Conservation (phyloP, 2,329 filamentous ascomycete genomes). For the Rhynchosporium secalis region DNA sequence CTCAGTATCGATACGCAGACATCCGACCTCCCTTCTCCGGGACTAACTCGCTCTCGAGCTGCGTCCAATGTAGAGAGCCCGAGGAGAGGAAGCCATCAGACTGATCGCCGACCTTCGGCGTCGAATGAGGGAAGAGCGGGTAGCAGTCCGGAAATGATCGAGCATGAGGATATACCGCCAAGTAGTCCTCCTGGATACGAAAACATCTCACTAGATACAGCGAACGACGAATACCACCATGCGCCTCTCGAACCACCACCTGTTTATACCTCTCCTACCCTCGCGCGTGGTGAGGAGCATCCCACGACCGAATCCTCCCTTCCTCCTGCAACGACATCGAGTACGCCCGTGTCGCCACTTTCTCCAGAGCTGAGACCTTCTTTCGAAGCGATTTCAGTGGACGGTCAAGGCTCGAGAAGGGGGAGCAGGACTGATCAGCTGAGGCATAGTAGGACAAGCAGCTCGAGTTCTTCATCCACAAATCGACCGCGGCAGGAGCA, state of each 20-base stretch:
- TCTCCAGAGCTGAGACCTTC: constrained; percentile 9
- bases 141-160: constrained; percentile 38
- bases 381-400: constrained; percentile 7
- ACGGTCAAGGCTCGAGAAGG: constrained; percentile 21
- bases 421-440: constrained; percentile 27
- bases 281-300: constrained; percentile 27
- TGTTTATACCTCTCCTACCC: constrained; percentile 34
- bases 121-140: constrained; percentile 31
- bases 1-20: constrained; percentile 53
- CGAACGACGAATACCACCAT: constrained; percentile 22
- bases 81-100: constrained; percentile 19
- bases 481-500: constrained; percentile 8
- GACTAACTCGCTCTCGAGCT: constrained; percentile 43
- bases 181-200: constrained; percentile 39
- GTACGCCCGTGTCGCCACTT: constrained; percentile 9
- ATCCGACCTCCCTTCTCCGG: constrained; percentile 45
- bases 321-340: constrained; percentile 15
- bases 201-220: constrained; percentile 36
- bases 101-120: constrained; percentile 14
- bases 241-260: constrained; percentile 32
- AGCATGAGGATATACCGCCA: constrained; percentile 36
- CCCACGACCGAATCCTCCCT: constrained; percentile 8
- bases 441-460: constrained; percentile 25
- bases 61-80: constrained; percentile 48
- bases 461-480: constrained; percentile 12